Conservation (phyloP, 306 rosid genomes). For the Trichosanthes truncata region DNA sequence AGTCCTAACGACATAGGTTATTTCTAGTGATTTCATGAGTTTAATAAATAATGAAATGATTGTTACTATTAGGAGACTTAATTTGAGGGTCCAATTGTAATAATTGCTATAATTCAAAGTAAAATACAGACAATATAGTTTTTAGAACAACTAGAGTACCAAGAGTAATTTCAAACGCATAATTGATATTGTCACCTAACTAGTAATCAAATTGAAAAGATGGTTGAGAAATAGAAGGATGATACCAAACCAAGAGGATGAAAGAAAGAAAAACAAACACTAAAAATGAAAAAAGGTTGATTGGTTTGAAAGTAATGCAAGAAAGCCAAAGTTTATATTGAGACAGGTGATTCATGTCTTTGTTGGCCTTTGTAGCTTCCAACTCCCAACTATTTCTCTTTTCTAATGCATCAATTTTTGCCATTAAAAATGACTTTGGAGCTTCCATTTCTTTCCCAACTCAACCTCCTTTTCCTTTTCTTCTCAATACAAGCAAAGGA, state of each 20-base stretch:
- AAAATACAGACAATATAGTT: no score
- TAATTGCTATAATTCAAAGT: no score
- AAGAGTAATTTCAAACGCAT: no score
- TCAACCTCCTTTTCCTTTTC: neutral
- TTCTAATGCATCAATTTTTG: neutral
- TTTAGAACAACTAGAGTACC: no score
- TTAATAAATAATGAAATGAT: no score
- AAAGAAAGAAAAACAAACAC: neutral
- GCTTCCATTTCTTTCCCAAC: neutral
- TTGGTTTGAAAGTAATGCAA: neutral
- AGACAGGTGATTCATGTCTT: neutral
- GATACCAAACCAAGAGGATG: neutral
- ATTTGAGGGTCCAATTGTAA: no score
- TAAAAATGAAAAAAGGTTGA: neutral
- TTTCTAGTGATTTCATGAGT: no score
- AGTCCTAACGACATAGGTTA: no score
- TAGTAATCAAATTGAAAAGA: neutral
- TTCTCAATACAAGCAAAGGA: neutral
- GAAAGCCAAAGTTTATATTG: neutral
- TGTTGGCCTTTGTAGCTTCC: neutral
- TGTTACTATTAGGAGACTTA: no score
- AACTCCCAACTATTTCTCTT: neutral
- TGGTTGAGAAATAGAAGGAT: neutral
- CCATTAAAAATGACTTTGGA: neutral
- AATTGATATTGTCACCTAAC: no score